A percentile compares a stretch with the other conserved stretches of the same genome.
phyloP scores from a whole-genome alignment of 83 land plant species.

The Picea engelmannii region DNA sequence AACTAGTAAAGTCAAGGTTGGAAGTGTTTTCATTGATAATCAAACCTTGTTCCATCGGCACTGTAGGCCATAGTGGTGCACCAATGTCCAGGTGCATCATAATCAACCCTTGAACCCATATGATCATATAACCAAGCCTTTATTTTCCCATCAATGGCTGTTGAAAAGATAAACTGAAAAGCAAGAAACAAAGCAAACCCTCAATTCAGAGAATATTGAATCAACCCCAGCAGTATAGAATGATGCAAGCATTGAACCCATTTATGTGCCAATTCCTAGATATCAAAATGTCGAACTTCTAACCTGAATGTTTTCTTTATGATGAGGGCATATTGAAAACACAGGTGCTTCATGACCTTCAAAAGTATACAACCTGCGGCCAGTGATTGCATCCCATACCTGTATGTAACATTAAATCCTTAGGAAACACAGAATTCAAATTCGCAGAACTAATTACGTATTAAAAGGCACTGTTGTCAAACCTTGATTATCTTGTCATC shows the following conservation, averaged over 20 bases:
- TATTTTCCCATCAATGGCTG: conserved; percentile 80
- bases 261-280: background rate
- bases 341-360: conserved; percentile 80
- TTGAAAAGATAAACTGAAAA: conserved; percentile 66
- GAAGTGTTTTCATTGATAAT: background rate
- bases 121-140: conserved; percentile 84
- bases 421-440: background rate
- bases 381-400: conserved; percentile 74
- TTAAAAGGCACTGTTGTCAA: background rate
- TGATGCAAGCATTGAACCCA: background rate
- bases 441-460: background rate
- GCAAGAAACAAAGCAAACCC: background rate
- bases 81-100: conserved; percentile 85
- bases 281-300: conserved; percentile 5
- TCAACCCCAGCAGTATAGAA: background rate
- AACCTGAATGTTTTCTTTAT: conserved; percentile 71
- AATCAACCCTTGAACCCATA: conserved; percentile 74
- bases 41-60: conserved; percentile 76
- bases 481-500: conserved; percentile 91
- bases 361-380: conserved; percentile 53
- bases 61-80: conserved; percentile 88
- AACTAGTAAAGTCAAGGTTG: background rate
- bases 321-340: conserved; percentile 69
- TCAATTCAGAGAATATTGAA: conserved; percentile 2
- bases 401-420: conserved; percentile 7